Evolutionary conservation across 192 early-diverging fungal species (phyloP).

Genomic region (Entomortierella beljakovae): DNA sequence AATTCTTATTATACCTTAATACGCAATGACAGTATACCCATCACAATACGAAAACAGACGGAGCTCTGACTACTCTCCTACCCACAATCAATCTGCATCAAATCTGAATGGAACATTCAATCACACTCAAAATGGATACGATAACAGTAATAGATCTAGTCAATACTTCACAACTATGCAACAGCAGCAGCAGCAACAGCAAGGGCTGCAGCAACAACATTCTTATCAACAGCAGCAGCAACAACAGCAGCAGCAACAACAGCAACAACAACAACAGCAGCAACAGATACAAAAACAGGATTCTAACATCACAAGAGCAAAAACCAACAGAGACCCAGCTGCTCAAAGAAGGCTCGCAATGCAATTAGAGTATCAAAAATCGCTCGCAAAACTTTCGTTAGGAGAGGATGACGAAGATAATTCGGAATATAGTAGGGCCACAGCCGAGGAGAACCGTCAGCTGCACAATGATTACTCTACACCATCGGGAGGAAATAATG

Average conservation of each 20-base stretch:
- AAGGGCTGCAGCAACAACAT: background rate
- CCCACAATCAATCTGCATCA: background rate
- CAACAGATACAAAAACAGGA: background rate
- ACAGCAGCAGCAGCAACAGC: background rate
- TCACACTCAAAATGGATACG: background rate
- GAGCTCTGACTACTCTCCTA: background rate
- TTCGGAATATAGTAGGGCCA: background rate
- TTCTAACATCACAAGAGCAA: slow-evolving; percentile 1
- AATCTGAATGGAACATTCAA: too few species aligned
- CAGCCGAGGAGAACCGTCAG: background rate
- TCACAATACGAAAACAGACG: background rate
- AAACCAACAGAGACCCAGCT: slow-evolving; percentile 2
- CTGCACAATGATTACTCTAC: background rate
- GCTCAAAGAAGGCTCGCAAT: slow-evolving; percentile 6
- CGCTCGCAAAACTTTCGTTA: slow-evolving; percentile 5
- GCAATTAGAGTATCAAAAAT: slow-evolving; percentile 27
- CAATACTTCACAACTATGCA: background rate
- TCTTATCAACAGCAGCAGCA: background rate
- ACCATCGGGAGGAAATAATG: background rate
- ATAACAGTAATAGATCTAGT: background rate
- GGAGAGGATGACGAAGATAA: background rate
- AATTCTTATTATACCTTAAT: too few species aligned
- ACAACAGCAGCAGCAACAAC: slow-evolving; percentile 4
- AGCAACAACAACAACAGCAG: slow-evolving; percentile 5
- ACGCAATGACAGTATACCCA: background rate